Conservation (phyloP, 2,329 filamentous ascomycete species). For the Acrocalymma vagum region DNA sequence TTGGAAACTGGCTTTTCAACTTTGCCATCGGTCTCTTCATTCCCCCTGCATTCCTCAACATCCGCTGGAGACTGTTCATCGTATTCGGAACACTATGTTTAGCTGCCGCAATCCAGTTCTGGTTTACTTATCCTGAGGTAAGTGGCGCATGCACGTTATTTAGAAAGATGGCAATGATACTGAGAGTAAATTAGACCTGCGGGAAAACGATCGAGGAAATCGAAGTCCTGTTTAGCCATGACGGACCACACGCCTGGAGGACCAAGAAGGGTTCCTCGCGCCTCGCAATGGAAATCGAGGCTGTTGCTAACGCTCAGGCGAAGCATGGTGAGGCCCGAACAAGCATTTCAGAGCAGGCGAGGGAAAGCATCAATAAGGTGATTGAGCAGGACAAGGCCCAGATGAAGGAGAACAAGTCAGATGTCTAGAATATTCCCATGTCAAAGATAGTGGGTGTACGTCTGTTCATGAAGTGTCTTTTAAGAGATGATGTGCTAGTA, state of each 20-base stretch:
- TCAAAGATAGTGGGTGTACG: too few relatives aligned
- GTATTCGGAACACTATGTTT: slow-evolving; percentile 59
- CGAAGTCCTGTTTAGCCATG: slow-evolving; percentile 42
- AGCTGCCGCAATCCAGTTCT: slow-evolving; percentile 56
- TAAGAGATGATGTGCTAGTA: too few relatives aligned
- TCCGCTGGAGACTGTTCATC: slow-evolving; percentile 63
- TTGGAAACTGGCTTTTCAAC: slow-evolving; percentile 64
- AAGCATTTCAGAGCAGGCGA: too few relatives aligned
- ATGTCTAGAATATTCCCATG: too few relatives aligned
- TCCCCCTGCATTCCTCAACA: slow-evolving; percentile 66
- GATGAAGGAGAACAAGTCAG: too few relatives aligned
- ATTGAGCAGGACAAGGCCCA: slow-evolving; percentile 28
- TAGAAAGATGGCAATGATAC: slow-evolving; percentile 1
- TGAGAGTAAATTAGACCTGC: slow-evolving; percentile 29
- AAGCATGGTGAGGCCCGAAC: too few relatives aligned
- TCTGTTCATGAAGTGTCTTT: too few relatives aligned
- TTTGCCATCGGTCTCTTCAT: slow-evolving; percentile 68
- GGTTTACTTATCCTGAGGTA: slow-evolving; percentile 53
- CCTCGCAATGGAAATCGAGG: slow-evolving; percentile 37
- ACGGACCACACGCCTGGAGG: slow-evolving; percentile 45
- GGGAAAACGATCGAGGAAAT: slow-evolving; percentile 49
- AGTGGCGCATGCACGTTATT: slow-evolving; percentile 2
- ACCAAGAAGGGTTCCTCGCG: slow-evolving; percentile 45
- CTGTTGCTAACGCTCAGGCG: slow-evolving; percentile 28
- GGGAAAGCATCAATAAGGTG: slow-evolving; percentile 28